Conservation (phyloP, 2,329 filamentous ascomycete genomes). For the Paecilomyces sp. region DNA sequence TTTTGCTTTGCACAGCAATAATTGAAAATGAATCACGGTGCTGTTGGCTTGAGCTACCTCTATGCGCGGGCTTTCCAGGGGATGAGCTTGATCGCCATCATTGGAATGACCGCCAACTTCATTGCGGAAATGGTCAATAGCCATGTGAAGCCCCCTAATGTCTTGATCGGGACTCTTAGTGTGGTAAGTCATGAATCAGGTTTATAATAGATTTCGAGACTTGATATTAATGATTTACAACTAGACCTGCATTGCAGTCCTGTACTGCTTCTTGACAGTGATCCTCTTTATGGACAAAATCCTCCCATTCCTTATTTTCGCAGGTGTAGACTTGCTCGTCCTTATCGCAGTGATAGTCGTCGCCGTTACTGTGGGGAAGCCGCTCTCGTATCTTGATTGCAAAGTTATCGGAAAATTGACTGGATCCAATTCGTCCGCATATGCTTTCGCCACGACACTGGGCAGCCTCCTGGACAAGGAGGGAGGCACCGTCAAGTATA, state of each 20-base stretch:
- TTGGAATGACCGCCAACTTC: conserved; percentile 77
- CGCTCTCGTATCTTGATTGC: conserved; percentile 73
- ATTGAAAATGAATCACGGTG: conserved; percentile 46
- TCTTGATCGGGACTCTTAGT: conserved; percentile 70
- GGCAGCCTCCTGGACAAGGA: conserved; percentile 45
- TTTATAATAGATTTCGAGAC: neutral
- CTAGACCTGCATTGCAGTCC: conserved; percentile 67
- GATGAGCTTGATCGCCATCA: conserved; percentile 64
- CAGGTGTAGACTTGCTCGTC: conserved; percentile 59
- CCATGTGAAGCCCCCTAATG: conserved; percentile 59
- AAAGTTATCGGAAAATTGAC: conserved; percentile 44
- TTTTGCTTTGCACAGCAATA: neutral
- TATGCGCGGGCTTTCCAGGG: conserved; percentile 64
- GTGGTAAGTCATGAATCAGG: conserved; percentile 55
- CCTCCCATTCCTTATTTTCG: conserved; percentile 65
- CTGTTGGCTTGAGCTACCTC: conserved; percentile 72
- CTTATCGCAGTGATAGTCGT: conserved; percentile 73
- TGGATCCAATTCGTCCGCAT: conserved; percentile 42
- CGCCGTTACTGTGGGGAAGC: conserved; percentile 69
- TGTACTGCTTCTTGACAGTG: conserved; percentile 73
- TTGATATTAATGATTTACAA: neutral
- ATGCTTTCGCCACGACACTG: conserved; percentile 48
- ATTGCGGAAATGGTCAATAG: conserved; percentile 65
- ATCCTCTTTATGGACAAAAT: conserved; percentile 74
- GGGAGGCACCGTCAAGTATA: conserved; percentile 44